Evolutionary conservation across 1,284 basidiomycete genomes (phyloP), one percentile per base, ranked within the genome.

Genomic region (Tilletia caries): DNA sequence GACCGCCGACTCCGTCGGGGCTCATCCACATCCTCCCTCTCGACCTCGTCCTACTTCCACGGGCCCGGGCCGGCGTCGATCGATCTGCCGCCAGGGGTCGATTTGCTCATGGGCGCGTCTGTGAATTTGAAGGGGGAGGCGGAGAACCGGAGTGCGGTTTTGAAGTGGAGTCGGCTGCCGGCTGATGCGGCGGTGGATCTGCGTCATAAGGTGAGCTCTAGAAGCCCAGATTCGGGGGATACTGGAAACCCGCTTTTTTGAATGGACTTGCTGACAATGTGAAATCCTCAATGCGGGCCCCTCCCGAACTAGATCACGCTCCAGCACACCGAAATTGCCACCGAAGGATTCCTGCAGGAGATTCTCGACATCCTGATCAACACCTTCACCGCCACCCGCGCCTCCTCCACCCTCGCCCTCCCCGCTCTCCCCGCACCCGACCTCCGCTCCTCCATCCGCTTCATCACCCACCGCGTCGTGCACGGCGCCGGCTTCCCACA

Each of bases 401-500:
- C 48, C 20, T 50, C 48, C 20, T 15, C 15, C 37, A 41, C 37
- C 2, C 37, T 41, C 37, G 8, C 37, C 37, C 37, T 41, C 15
- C 37, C 37, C 8, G 37, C 37, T 41, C 37, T 41, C 8, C 37
- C 37, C 37, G 10, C 37, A 41, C 37, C 37, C 37, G 58, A 34
- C 58, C 64, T 65, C 15, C 64, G 64, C 41, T 5, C 34, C 6
- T 15, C 13, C 64, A 27, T 69, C 33, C 54, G 48, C 2, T 62
- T 60, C 23, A 64, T 74, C 29, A 64, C 65, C 2, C 73, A 74
- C 41, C 68, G 73, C 13, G 41, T 74, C 10, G 73, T 74, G 10
- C 73, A 74, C 62, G 73, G 73, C 20, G 73, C 71, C 15, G 64
- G 67, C 5, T 64, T 73, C 23, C 18, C 37, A 1, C 58, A 66